Base-by-base conservation (phyloP, 306 rosid species). In the Potentilla sterilis region DNA sequence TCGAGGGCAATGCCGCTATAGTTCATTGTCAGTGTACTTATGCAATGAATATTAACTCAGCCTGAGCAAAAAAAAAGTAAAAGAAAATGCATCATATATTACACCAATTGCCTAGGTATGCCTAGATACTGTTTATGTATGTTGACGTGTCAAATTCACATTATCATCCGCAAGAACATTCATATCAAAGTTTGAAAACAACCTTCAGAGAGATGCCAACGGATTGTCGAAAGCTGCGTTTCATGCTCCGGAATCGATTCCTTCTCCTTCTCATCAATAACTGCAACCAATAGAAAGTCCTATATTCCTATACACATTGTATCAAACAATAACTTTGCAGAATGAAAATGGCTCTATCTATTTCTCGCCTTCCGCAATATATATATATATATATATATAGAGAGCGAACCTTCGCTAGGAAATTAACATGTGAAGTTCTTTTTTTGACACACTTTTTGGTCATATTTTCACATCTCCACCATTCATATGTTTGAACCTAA, bases 171-270 rank as follows among this genome's bases (percentile, higher is more conserved):
- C 69, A 18, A 5, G 14, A 64, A 35, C 69, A 6, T 64, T 18
- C 14, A 7, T 37, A 18, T 18, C 69, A 65, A 16, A 34, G 47
- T 19, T 9, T 1, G 3, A 65, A 38, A 37, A 70, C 89, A 66
- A 93, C 98, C 98, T 89, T 93, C 92, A 57, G 97, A 87, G 58
- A 91, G 86, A 87, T 91, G 97, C 98, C 97, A 87, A 49, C 97
- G 92, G 80, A 93, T 81, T 77, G 92, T 91, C 13, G 98, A 88
- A 76, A 93, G 88, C 48, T 93, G 97, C 40, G 89, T 79, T 76
- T 93, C 97, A 57, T 93, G 97, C 87, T 88, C 92, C 3, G 97
- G 97, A 80, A 91, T 78, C 0, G 93, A 85, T 54, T 93, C 98
- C 76, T 91, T 91, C 86, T 80, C 84, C 85, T 87, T 85, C 78